These are phyloP conservation scores for Cladophialophora psammophila DNA, from an alignment of 2,329 filamentous ascomycete species.

Conservation along the genomic window DNA sequence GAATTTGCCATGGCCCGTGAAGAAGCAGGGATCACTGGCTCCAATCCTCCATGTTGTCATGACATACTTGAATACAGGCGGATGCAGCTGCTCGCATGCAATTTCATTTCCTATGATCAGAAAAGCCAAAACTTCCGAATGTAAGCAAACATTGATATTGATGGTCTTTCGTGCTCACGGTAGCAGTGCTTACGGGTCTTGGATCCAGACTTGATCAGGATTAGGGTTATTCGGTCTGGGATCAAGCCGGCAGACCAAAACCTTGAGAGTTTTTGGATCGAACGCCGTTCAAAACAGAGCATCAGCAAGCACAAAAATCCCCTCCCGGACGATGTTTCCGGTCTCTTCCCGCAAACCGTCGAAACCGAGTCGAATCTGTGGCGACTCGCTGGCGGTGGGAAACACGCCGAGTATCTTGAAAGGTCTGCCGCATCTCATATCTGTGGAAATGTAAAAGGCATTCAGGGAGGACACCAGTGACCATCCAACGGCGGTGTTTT, in stretches of 20 bases:
- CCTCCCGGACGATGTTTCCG: conserved; percentile 5
- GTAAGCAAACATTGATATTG: conserved; percentile 2
- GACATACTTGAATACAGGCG: conserved; percentile 9
- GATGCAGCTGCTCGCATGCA: conserved; percentile 4
- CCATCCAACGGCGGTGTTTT: background rate
- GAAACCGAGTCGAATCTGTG: conserved; percentile 18
- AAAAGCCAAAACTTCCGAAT: conserved; percentile 7
- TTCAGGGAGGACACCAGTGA: conserved; percentile 1
- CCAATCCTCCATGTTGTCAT: background rate
- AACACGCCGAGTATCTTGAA: conserved; percentile 9
- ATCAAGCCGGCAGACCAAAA: conserved; percentile 11
- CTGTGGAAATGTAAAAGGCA: conserved; percentile 7
- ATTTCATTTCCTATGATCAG: conserved; percentile 8
- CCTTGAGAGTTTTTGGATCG: conserved; percentile 12
- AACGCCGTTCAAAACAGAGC: background rate
- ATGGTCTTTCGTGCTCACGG: background rate
- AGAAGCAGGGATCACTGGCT: background rate
- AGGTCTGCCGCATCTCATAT: conserved; percentile 1
- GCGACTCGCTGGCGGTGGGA: background rate
- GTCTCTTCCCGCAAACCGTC: conserved; percentile 19
- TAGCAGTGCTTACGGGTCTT: conserved; percentile 6
- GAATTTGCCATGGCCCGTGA: conserved; percentile 11
- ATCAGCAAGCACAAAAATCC: background rate
- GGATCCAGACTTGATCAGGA: conserved; percentile 3
- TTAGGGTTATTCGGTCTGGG: conserved; percentile 15